A percentile compares a stretch with the other conserved stretches of the same genome.
Conservation (phyloP, 2,329 filamentous ascomycete genomes). For the Sporothrix luriei region DNA sequence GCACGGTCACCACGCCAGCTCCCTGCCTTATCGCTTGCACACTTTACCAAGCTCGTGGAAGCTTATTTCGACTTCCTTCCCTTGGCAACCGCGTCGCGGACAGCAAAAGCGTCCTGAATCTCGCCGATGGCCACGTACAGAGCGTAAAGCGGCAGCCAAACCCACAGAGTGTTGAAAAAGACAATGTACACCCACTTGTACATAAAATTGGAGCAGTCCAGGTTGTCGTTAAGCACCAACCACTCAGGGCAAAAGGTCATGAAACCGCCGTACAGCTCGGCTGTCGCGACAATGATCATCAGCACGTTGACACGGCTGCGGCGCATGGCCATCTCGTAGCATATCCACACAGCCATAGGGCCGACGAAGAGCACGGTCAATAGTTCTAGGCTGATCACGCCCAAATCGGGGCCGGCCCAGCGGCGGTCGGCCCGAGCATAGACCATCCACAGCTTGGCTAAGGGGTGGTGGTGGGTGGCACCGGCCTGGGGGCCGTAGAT, state of each 20-base stretch:
- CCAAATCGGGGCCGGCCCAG: conserved; percentile 65
- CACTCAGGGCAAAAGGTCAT: conserved; percentile 74
- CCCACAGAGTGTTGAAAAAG: conserved; percentile 71
- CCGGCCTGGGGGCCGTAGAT: conserved; percentile 62
- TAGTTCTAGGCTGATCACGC: conserved; percentile 65
- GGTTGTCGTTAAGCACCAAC: conserved; percentile 63
- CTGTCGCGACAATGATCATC: conserved; percentile 67
- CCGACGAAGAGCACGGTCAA: conserved; percentile 66
- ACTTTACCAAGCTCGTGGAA: not conserved
- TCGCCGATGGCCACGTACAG: conserved; percentile 59
- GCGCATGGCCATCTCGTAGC: conserved; percentile 58
- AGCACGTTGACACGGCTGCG: conserved; percentile 57
- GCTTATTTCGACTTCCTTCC: conserved; percentile 43
- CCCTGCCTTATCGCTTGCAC: not conserved
- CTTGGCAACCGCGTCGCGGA: conserved; percentile 42
- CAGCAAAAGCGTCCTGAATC: conserved; percentile 57
- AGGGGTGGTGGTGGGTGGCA: conserved; percentile 49
- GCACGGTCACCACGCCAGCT: not conserved
- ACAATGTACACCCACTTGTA: conserved; percentile 68
- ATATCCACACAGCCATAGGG: conserved; percentile 61
- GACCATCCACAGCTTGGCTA: conserved; percentile 68
- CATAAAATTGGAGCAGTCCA: conserved; percentile 69
- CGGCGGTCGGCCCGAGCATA: conserved; percentile 65
- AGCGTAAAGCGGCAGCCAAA: conserved; percentile 63
- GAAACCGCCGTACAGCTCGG: conserved; percentile 68